phyloP scores from a whole-genome alignment of 2,329 filamentous ascomycete species.

The Claviceps capensis region DNA sequence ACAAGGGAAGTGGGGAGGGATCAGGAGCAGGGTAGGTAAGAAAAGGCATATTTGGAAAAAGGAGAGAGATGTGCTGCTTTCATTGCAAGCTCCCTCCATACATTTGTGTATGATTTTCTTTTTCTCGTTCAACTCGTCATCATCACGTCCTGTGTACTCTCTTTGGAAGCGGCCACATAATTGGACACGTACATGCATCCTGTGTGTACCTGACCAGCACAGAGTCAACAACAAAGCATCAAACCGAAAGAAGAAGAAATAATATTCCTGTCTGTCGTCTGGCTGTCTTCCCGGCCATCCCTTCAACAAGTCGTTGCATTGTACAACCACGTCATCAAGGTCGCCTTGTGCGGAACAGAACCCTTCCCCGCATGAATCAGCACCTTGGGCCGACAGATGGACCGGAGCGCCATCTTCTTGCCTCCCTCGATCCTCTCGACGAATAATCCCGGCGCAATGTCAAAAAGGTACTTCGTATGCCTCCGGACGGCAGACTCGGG shows the following conservation, averaged over 20 bases:
- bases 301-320: slow-evolving; percentile 4
- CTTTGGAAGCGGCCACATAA: no score
- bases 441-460: slow-evolving; percentile 23
- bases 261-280: not conserved
- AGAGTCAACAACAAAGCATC: not conserved
- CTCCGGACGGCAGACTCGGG: slow-evolving; percentile 15
- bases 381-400: slow-evolving; percentile 21
- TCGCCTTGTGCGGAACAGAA: slow-evolving; percentile 16
- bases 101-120: no score
- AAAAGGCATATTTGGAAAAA: not conserved
- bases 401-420: slow-evolving; percentile 18
- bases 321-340: slow-evolving; percentile 19
- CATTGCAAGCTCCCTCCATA: no score
- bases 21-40: not conserved
- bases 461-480: slow-evolving; percentile 22
- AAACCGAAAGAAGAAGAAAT: not conserved
- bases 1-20: not conserved
- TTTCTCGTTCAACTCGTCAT: no score
- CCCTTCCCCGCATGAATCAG: slow-evolving; percentile 17
- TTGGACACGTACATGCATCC: no score
- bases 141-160: no score
- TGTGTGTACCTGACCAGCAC: no score
- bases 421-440: slow-evolving; percentile 21
- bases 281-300: not conserved
- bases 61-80: not conserved